Evolutionary conservation across 2,329 filamentous ascomycete genomes (phyloP).

Genomic region (Botrytis squamosa): DNA sequence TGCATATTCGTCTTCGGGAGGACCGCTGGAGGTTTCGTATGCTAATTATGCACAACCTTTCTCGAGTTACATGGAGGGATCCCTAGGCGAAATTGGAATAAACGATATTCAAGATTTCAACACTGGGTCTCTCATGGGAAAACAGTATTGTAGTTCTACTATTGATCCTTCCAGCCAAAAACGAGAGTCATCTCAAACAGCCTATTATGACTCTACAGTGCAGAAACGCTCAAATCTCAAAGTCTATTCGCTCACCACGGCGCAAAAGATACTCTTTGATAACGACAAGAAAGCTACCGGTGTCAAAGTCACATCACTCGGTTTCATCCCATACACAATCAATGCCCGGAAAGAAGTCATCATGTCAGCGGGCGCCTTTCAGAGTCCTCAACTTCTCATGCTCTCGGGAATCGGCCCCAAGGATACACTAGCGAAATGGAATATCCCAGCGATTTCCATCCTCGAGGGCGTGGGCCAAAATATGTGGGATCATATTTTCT

Average conservation of each 20-base stretch:
- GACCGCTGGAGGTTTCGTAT: slow-evolving; percentile 45
- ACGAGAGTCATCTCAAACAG: slow-evolving; percentile 9
- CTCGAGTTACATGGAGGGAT: slow-evolving; percentile 39
- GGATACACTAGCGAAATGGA: slow-evolving; percentile 44
- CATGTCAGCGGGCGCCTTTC: slow-evolving; percentile 49
- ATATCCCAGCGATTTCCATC: slow-evolving; percentile 47
- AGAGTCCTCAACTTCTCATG: slow-evolving; percentile 49
- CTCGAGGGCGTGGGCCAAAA: slow-evolving; percentile 52
- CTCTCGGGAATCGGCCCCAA: slow-evolving; percentile 49
- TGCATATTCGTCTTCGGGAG: slow-evolving; percentile 21
- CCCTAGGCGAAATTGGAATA: slow-evolving; percentile 41
- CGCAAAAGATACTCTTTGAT: slow-evolving; percentile 47
- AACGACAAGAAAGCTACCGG: slow-evolving; percentile 1
- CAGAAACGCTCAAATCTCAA: slow-evolving; percentile 36
- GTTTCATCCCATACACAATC: slow-evolving; percentile 22
- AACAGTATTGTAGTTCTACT: slow-evolving; percentile 7
- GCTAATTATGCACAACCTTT: slow-evolving; percentile 43
- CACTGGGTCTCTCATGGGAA: slow-evolving; percentile 5
- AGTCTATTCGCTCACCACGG: slow-evolving; percentile 44
- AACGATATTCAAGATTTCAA: slow-evolving; percentile 5
- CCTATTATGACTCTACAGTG: background rate
- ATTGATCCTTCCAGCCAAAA: background rate
- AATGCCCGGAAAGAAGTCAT: slow-evolving; percentile 40
- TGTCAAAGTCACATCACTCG: slow-evolving; percentile 4
- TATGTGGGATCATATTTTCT: slow-evolving; percentile 40